Evolutionary conservation across 306 rosid genomes (phyloP).

Genomic region (cucumber (Cucumis sativus)): DNA sequence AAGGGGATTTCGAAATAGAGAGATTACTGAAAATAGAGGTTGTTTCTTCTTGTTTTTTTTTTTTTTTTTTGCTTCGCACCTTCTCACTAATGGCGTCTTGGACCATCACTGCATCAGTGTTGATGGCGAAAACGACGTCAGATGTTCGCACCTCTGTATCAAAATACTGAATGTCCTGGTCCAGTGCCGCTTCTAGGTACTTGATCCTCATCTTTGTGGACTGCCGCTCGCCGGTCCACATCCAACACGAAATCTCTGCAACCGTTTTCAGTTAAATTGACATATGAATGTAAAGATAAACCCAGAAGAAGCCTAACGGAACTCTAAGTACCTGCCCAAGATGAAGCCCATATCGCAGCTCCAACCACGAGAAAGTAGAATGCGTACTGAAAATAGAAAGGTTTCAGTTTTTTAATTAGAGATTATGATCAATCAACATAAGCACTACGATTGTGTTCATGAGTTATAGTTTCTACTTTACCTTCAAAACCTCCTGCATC

Average conservation of each 20-base stretch:
- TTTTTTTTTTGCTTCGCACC: constrained; percentile 31
- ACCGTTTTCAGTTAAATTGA: constrained; percentile 3
- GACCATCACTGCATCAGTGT: constrained; percentile 87
- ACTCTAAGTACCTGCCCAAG: constrained; percentile 82
- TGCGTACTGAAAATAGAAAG: constrained; percentile 56
- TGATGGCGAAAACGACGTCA: constrained; percentile 83
- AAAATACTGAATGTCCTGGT: constrained; percentile 79
- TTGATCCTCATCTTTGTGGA: constrained; percentile 93
- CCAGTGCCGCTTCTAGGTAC: constrained; percentile 82
- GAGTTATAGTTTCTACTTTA: constrained; percentile 5
- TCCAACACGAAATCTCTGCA: constrained; percentile 98
- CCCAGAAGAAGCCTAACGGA: not conserved
- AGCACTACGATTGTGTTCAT: not conserved
- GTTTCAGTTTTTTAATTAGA: constrained; percentile 6
- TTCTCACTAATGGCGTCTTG: constrained; percentile 99
- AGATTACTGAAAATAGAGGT: not conserved
- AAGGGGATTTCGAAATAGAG: not conserved
- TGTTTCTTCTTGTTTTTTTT: not conserved
- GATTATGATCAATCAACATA: not conserved
- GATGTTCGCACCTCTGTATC: constrained; percentile 93
- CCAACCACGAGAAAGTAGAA: constrained; percentile 93
- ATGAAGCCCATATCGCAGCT: constrained; percentile 98
- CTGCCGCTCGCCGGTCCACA: constrained; percentile 98
- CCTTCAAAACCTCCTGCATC: constrained; percentile 90
- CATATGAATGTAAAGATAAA: not conserved